phyloP scores from a whole-genome alignment of 148 eudicot species.

The Cornus kousa region DNA sequence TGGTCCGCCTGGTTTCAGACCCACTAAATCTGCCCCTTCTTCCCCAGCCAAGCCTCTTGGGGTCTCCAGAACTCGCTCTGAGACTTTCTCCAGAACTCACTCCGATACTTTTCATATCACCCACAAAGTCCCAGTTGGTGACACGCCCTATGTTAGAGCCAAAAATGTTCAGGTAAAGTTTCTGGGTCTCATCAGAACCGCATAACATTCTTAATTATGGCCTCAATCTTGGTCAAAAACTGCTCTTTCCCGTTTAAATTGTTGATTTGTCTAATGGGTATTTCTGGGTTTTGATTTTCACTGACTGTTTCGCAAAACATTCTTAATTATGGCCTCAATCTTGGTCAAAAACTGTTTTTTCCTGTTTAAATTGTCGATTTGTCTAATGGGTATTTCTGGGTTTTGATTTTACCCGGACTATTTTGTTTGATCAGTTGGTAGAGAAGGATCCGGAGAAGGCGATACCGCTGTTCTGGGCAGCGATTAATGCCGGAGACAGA shows the following conservation, averaged over 20 bases:
- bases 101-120: constrained; percentile 50
- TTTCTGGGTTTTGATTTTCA: neutral
- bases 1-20: constrained; percentile 79
- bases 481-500: constrained; percentile 94
- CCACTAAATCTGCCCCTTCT: constrained; percentile 80
- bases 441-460: constrained; percentile 99
- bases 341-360: neutral
- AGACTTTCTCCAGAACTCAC: constrained; percentile 21
- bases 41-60: constrained; percentile 91
- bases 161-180: constrained; percentile 81
- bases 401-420: neutral
- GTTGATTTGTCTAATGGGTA: neutral
- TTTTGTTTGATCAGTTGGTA: constrained; percentile 55
- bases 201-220: neutral
- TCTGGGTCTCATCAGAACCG: neutral
- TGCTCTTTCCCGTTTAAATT: neutral
- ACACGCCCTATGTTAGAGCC: constrained; percentile 90
- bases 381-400: neutral
- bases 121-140: constrained; percentile 95
- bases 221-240: neutral
- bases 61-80: constrained; percentile 73
- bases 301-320: neutral
- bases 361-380: neutral
- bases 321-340: neutral
- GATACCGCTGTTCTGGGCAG: constrained; percentile 95